Evolutionary conservation across 73 alveolate species (phyloP).

Genomic region (Tetrahymena malaccensis): DNA sequence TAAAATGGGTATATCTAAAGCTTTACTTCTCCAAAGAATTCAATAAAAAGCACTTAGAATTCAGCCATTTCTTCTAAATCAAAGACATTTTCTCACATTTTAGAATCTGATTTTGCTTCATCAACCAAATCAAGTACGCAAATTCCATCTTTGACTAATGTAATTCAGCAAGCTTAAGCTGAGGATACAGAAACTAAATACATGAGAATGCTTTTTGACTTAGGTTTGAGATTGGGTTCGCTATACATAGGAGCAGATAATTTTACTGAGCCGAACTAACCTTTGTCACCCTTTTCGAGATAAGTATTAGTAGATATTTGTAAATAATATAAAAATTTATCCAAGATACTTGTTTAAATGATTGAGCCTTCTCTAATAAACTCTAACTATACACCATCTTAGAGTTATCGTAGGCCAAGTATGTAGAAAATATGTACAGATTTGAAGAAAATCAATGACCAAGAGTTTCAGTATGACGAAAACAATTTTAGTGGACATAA

Average conservation of each 20-base stretch:
- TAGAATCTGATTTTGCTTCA: background rate
- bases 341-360: background rate
- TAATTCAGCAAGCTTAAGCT: background rate
- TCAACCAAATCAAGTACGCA: background rate
- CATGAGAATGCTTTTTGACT: background rate
- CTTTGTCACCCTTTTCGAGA: background rate
- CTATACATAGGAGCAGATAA: background rate
- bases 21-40: background rate
- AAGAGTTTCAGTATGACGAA: background rate
- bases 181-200: background rate
- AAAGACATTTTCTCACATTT: background rate
- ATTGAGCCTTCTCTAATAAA: background rate
- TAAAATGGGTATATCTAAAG: background rate
- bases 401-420: background rate
- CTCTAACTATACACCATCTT: background rate
- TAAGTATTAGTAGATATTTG: background rate
- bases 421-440: background rate
- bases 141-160: background rate
- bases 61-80: background rate
- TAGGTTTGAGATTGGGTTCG: background rate
- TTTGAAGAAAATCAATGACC: background rate
- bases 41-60: background rate
- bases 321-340: background rate
- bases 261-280: background rate
- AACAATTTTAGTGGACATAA: background rate